Evolutionary conservation across 257 asterid species (phyloP), one percentile per base, ranked within the genome.

Genomic region (Rubia yunnanensis): DNA sequence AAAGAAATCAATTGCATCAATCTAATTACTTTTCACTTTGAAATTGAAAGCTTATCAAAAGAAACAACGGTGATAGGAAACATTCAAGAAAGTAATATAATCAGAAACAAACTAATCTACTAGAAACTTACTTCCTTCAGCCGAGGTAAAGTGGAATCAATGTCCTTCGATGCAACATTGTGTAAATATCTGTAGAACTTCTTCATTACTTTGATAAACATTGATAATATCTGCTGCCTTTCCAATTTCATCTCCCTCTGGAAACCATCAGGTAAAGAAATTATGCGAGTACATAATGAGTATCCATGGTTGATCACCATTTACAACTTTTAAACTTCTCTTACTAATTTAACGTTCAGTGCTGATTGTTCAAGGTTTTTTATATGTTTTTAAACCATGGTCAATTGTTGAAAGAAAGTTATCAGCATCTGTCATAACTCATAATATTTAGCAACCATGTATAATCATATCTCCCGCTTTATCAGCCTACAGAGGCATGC

Each of bases 171-270:
- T 30, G 76, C 67, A 58, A 79, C 56, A 57, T 70, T 74, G 63
- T 78, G 66, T 30, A 90, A 65, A 78, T 83, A 76, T 71, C 81
- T 86, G 76, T 79, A 73, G 49, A 94, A 81, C 79, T 83, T 90
- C 83, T 79, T 94, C 97, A 94, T 88, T 46, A 81, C 68, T 78
- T 88, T 83, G 72, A 75, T 67, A 60, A 83, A 94, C 72, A 82
- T 54, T 23, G 91, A 75, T 75, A 86, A 23, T 79, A 92, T 80
- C 76, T 89, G 97, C 74, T 79, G 87, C 76, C 89, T 76, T 61
- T 87, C 92, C 82, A 89, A 49, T 64, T 79, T 78, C 88, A 84
- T 86, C 80, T 92, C 97, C 66, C 38, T 75, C 98, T 91, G 77
- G 10, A 69, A 57, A 72, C 73, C 77, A 72, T 32, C 32, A 55